phyloP scores from a whole-genome alignment of 352 stramenopile genomes.

The Phytophthora tentaculata region DNA sequence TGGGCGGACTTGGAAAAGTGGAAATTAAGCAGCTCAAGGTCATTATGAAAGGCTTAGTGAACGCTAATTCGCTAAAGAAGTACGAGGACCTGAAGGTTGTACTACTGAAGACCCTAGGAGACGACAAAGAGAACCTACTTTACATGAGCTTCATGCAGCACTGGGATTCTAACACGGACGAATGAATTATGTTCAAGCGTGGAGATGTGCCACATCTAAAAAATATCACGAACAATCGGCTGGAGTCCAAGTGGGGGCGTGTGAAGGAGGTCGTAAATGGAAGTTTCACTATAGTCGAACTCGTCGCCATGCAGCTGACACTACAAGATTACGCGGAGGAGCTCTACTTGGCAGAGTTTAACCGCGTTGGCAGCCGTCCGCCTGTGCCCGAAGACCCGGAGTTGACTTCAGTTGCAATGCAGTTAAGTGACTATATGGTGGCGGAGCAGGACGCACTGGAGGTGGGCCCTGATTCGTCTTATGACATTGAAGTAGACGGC shows the following conservation, averaged over 20 bases:
- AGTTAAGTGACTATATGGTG: slow-evolving; percentile 8
- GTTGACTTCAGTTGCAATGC: background rate
- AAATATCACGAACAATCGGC: slow-evolving; percentile 17
- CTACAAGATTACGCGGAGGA: slow-evolving; percentile 14
- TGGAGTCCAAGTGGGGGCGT: slow-evolving; percentile 16
- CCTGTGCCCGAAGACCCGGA: slow-evolving; percentile 4
- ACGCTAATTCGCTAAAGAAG: background rate
- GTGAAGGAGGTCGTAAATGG: slow-evolving; percentile 12
- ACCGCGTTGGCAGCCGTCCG: slow-evolving; percentile 5
- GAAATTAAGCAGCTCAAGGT: slow-evolving; percentile 1
- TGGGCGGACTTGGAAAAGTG: background rate
- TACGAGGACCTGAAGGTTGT: background rate
- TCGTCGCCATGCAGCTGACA: slow-evolving; percentile 8
- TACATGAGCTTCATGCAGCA: slow-evolving; percentile 20
- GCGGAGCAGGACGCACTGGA: background rate
- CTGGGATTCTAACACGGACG: slow-evolving; percentile 9
- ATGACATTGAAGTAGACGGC: slow-evolving; percentile 2
- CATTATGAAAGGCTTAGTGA: slow-evolving; percentile 8
- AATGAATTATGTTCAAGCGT: slow-evolving; percentile 9
- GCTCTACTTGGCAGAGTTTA: background rate
- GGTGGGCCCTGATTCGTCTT: background rate
- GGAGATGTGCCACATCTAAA: slow-evolving; percentile 11
- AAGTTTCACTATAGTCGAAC: slow-evolving; percentile 13
- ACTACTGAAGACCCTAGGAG: slow-evolving; percentile 2
- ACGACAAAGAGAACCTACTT: background rate